Percentiles rank a stretch among this genome's conserved stretches.
Evolutionary conservation across 805 yeast species (phyloP).

Genomic region (Spathaspora passalidarum): DNA sequence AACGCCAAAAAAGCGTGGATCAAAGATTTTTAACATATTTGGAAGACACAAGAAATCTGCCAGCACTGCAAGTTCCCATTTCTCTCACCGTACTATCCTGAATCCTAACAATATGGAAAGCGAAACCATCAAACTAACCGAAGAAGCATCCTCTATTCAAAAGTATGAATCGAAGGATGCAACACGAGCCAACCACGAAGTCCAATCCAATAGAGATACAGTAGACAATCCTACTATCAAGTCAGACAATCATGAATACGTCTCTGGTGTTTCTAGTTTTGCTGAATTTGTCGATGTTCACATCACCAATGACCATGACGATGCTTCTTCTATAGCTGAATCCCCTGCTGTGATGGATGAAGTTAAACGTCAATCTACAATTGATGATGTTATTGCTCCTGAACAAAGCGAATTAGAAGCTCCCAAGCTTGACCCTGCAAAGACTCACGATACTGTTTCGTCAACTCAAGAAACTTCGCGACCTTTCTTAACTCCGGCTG

Average conservation of each 20-base stretch:
- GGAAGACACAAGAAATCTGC: not conserved
- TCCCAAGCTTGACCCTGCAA: not conserved
- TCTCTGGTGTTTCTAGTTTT: not conserved
- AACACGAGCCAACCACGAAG: not conserved
- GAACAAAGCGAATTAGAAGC: not conserved
- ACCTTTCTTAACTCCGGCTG: not conserved
- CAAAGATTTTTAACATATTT: not conserved
- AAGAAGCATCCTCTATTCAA: not conserved
- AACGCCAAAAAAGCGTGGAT: not conserved
- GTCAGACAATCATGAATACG: too few species aligned
- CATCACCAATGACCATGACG: constrained; percentile 1
- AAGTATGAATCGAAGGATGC: not conserved
- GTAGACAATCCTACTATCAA: too few species aligned
- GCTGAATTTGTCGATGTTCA: not conserved
- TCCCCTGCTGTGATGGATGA: not conserved
- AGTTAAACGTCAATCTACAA: not conserved
- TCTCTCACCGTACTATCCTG: too few species aligned
- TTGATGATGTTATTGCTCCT: not conserved
- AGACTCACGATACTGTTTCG: not conserved
- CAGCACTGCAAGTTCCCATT: not conserved
- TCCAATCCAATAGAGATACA: too few species aligned
- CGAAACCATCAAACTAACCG: not conserved
- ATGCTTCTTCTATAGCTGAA: not conserved
- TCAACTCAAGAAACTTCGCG: not conserved
- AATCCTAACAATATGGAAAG: not conserved